Evolutionary conservation across 2,329 filamentous ascomycete genomes (phyloP), one percentile per base, ranked within the genome.

Genomic region (Nemania abortiva): DNA sequence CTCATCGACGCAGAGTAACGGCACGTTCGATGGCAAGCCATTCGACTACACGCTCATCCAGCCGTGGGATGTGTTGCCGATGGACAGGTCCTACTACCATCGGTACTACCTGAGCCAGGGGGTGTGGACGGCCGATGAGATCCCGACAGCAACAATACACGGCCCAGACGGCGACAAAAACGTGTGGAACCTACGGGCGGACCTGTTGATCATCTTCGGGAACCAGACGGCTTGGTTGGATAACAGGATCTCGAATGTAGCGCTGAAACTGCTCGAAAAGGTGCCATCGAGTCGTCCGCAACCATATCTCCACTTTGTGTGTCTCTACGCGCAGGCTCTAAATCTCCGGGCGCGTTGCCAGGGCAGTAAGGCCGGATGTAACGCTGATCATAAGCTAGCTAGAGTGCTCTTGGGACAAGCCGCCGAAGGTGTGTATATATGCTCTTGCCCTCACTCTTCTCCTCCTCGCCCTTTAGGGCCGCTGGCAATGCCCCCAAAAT

Each of bases 21-120:
- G 74, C 57, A 72, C 55, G n/a, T 75, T 77, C 47, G 75, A 77
- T 31, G 74, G 74, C n/a, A 72, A 71, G 29, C 69, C 73, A 6
- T 77, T 77, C 56, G 75, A 77, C 56, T 77, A 76, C 57, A 76
- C 72, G 13, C 70, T 76, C 62, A 70, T 77, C 13, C 68, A 70
- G n/a, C 75, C 75, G 15, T 77, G 75, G 75, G 75, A 77, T 55
- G 66, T 77, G 20, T 61, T 75, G 2, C 73, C 74, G 10, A 65
- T 76, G 31, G 67, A 72, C 34, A 62, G 67, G 10, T 74, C 74
- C 1, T 76, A 76, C 27, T 22, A 66, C 39, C 75, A 77, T 49
- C 70, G 75, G 10, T 77, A 76, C 42, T 77, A 77, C 56, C 64
- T 77, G n/a, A 76, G 70, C 29, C 68, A 75, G n/a, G 68, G 69